phyloP scores from a whole-genome alignment of 2,329 filamentous ascomycete species.

The Seiridium cupressi region DNA sequence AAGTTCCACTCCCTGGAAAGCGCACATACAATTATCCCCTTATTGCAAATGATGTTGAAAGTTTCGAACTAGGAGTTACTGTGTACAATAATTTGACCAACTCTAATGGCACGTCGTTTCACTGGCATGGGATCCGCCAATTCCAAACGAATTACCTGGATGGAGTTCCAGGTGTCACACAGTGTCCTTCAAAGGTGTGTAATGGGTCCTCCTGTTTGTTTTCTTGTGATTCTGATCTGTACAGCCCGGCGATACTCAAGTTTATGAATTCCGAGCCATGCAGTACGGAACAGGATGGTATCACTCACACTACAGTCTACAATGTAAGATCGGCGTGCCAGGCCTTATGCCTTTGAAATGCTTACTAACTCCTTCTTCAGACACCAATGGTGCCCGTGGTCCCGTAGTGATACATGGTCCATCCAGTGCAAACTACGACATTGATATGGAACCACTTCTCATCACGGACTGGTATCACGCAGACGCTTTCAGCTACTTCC shows the following conservation, averaged over 20 bases:
- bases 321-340: too few relatives aligned
- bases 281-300: slow-evolving; percentile 35
- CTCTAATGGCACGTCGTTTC: slow-evolving; percentile 34
- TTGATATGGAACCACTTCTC: background rate
- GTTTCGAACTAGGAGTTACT: slow-evolving; percentile 47
- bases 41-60: too few relatives aligned
- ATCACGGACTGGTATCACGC: background rate
- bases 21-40: too few relatives aligned
- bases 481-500: background rate
- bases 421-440: background rate
- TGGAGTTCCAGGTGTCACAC: slow-evolving; percentile 40
- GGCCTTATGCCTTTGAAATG: background rate
- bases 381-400: background rate
- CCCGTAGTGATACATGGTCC: background rate
- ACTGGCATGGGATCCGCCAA: slow-evolving; percentile 48
- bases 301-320: background rate
- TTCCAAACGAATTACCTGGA: slow-evolving; percentile 39
- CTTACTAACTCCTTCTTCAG: background rate
- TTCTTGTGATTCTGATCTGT: too few relatives aligned
- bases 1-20: background rate
- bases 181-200: slow-evolving; percentile 37
- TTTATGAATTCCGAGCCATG: slow-evolving; percentile 30
- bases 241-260: slow-evolving; percentile 23
- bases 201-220: too few relatives aligned
- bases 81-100: slow-evolving; percentile 49